Evolutionary conservation across 306 rosid species (phyloP).

Genomic region (Oxytropis ochrocephala): DNA sequence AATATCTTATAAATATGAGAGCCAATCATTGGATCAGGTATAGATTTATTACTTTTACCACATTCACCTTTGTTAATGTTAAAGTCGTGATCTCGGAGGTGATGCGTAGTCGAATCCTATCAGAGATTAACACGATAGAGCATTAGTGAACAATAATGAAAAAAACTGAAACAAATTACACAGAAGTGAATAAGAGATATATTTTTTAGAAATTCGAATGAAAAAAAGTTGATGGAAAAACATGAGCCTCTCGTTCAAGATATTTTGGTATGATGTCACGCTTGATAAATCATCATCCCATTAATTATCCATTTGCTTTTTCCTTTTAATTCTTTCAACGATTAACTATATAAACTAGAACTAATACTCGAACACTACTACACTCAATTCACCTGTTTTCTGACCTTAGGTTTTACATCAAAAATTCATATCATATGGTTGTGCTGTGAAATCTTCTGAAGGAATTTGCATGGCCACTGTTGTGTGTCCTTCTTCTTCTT

Average conservation of each 20-base stretch:
- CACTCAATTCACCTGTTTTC: neutral
- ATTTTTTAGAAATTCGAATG: neutral
- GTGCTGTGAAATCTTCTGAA: neutral
- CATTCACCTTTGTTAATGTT: no score
- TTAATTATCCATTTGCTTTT: neutral
- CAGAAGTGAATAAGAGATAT: no score
- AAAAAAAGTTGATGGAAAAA: neutral
- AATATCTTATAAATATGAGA: no score
- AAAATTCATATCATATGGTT: neutral
- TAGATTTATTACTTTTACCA: no score
- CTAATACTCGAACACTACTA: neutral
- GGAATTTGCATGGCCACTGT: slow-evolving; percentile 48
- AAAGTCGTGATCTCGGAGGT: no score
- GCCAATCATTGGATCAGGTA: no score
- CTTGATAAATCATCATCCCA: neutral
- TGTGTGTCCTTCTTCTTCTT: slow-evolving; percentile 30
- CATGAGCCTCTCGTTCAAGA: slow-evolving; percentile 13
- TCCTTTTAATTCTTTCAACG: neutral
- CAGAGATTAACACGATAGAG: no score
- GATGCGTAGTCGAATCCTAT: no score
- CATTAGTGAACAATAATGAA: no score
- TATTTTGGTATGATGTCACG: slow-evolving; percentile 11
- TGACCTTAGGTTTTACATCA: neutral
- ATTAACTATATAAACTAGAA: slow-evolving; percentile 26
- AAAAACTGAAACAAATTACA: no score